Evolutionary conservation across 2,329 filamentous ascomycete genomes (phyloP).

Genomic region (Fusarium cyanostomum): DNA sequence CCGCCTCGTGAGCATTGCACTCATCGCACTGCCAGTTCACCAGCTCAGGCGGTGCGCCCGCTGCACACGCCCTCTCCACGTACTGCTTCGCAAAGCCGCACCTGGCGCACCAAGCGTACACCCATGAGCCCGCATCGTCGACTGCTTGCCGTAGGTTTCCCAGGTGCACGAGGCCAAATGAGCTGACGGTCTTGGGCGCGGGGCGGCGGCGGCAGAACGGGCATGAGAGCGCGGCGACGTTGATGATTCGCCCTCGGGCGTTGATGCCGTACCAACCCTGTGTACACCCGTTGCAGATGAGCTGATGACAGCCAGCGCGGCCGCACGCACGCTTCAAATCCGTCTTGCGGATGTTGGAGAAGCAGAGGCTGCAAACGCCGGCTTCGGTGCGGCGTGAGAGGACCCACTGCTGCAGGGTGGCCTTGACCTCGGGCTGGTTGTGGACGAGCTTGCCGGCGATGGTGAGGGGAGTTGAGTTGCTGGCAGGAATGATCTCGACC

Average conservation of each 20-base stretch:
- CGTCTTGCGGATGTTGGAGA: conserved; percentile 49
- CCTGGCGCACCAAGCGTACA: conserved; percentile 59
- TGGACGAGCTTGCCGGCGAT: conserved; percentile 53
- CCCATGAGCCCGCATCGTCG: conserved; percentile 52
- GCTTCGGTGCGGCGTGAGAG: conserved; percentile 49
- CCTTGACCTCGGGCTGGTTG: conserved; percentile 50
- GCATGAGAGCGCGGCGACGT: conserved; percentile 58
- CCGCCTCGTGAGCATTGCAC: conserved; percentile 41
- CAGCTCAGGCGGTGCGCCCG: conserved; percentile 51
- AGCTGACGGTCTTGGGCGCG: conserved; percentile 47
- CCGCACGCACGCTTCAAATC: conserved; percentile 56
- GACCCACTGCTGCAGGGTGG: conserved; percentile 51
- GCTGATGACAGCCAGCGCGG: conserved; percentile 55
- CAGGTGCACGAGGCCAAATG: conserved; percentile 51
- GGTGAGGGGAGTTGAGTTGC: conserved; percentile 39
- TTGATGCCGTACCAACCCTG: conserved; percentile 59
- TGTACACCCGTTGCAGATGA: conserved; percentile 54
- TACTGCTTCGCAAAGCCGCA: conserved; percentile 55
- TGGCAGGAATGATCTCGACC: conserved; percentile 49
- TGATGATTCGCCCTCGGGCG: conserved; percentile 53
- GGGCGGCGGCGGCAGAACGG: conserved; percentile 61
- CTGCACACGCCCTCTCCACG: conserved; percentile 56
- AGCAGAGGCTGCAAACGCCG: conserved; percentile 58
- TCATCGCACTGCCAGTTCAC: conserved; percentile 54
- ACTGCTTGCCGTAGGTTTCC: conserved; percentile 52